phyloP scores from a whole-genome alignment of 2,329 filamentous ascomycete genomes.

The Colletotrichum noveboracense region DNA sequence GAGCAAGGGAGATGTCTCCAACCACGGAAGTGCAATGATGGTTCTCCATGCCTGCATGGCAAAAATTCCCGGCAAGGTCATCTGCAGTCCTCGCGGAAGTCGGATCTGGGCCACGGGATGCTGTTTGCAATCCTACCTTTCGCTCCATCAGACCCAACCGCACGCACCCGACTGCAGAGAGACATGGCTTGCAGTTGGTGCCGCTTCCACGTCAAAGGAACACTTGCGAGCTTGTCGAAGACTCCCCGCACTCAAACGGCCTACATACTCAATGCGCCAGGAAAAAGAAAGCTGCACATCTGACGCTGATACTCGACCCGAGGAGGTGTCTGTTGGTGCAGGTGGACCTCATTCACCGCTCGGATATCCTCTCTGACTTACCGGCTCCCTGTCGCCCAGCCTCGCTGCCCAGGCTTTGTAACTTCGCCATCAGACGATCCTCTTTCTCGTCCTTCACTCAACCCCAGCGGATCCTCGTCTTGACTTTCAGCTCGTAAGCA shows the following conservation, averaged over 20 bases:
- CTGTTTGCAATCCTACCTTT: not conserved
- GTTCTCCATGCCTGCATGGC: constrained; percentile 6
- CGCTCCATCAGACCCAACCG: not conserved
- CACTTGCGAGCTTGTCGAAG: not conserved
- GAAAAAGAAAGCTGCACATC: not conserved
- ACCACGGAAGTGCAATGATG: not conserved
- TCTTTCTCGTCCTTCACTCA: not conserved
- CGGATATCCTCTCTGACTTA: too few species aligned
- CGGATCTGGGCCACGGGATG: not conserved
- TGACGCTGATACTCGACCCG: not conserved
- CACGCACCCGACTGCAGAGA: not conserved
- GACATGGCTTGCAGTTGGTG: not conserved
- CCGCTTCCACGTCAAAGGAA: not conserved
- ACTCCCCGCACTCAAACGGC: not conserved
- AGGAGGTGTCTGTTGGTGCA: not conserved
- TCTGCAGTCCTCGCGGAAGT: not conserved
- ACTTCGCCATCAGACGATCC: not conserved
- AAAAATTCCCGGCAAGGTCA: constrained; percentile 5
- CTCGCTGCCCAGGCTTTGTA: not conserved
- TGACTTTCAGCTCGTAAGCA: not conserved
- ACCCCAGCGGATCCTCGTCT: not conserved
- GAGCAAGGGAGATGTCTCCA: not conserved
- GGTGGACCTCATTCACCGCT: not conserved
- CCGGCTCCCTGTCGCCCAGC: not conserved
- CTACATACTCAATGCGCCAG: not conserved